Conservation (phyloP, 306 rosid species). For the Castanea mollissima region DNA sequence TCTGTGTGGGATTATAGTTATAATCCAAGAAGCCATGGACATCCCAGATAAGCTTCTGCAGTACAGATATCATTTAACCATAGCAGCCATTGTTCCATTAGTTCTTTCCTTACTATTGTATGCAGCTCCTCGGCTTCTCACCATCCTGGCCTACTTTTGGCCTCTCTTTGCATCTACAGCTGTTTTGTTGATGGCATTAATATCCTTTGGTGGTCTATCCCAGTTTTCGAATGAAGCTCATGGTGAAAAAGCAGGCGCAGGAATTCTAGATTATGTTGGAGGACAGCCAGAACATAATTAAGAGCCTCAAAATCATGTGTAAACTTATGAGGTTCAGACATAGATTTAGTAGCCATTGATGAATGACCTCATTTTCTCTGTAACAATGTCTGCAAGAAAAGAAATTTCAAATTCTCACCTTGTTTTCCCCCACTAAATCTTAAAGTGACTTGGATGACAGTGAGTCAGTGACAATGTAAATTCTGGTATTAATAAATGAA, state of each 20-base stretch:
- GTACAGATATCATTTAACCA: slow-evolving; percentile 55
- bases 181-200: slow-evolving; percentile 47
- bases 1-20: neutral
- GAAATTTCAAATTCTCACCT: neutral
- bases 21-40: slow-evolving; percentile 31
- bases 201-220: slow-evolving; percentile 64
- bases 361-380: neutral
- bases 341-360: neutral
- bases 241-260: slow-evolving; percentile 61
- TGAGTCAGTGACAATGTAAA: neutral
- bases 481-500: slow-evolving; percentile 8
- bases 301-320: slow-evolving; percentile 19
- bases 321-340: neutral
- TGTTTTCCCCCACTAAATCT: neutral
- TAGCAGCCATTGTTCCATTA: slow-evolving; percentile 43
- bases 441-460: neutral
- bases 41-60: slow-evolving; percentile 53
- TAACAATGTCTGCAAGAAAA: neutral
- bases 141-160: slow-evolving; percentile 71
- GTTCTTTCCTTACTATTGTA: slow-evolving; percentile 44
- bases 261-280: slow-evolving; percentile 71
- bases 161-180: slow-evolving; percentile 83
- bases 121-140: slow-evolving; percentile 58
- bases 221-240: slow-evolving; percentile 47
- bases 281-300: slow-evolving; percentile 34